Base-by-base conservation (phyloP, 75 land plant genomes). In the Azolla pinnata region DNA sequence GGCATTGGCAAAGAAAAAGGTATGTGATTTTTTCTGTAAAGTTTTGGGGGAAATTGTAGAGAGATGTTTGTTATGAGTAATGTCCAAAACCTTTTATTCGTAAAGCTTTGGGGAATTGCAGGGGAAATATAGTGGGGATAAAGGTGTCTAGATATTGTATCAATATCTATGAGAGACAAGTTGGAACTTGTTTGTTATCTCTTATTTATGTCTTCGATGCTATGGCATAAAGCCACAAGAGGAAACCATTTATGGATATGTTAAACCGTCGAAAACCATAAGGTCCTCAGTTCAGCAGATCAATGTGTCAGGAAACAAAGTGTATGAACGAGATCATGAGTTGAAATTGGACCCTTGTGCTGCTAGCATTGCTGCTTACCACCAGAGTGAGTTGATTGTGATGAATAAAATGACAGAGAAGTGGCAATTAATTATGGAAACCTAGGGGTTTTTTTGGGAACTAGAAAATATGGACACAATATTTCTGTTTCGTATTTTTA, bases 1-100 rank as follows among this genome's bases (percentile, higher is more conserved):
- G 60, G 78, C 80, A 51, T 67, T 69, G 64, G 93, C 79, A 21
- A 84, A 60, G 64, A 87, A 91, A 53, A 91, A 80, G 93, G 97
- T 91, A 46, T 2, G n/a, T n/a, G n/a, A n/a, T n/a, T n/a, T n/a
- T n/a, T n/a, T n/a, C 33, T 63, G 31, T 19, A 2, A 30, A 31
- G 4, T 26, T 44, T 69, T 30, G 16, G 19, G 51, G 42, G 17
- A 7, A 18, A 17, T 4, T 21, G 42, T 20, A 12, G 44, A n/a
- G 20, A 4, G 24, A 28, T 40, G 12, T 29, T 63, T 1, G n/a
- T 56, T 33, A 32, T 30, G 48, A n/a, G 8, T 16, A 18, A 12
- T 30, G 5, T 4, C 10, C 19, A 31, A 16, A 35, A 3, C 14
- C 10, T 0, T 59, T 18, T 56, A 55, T 28, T 2, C 30, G 28